Percentiles rank a stretch among this genome's conserved stretches.
Evolutionary conservation across 257 asterid species (phyloP).

Genomic region (Leptodermis oblonga): DNA sequence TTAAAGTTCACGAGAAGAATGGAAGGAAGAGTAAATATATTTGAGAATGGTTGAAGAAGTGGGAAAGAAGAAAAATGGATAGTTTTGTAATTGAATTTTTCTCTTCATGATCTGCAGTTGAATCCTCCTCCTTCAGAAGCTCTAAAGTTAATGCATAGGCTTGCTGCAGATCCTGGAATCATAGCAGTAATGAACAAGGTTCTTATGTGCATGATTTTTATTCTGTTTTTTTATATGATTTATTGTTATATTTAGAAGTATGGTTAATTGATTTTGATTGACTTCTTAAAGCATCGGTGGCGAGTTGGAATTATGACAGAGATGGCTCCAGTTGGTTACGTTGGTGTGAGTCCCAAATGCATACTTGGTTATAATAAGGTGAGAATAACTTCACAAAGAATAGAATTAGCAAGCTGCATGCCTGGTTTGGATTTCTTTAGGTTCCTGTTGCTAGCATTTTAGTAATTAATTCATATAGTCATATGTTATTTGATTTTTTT

Average conservation of each 20-base stretch:
- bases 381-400: conserved; percentile 11
- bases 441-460: neutral
- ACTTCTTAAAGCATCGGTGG: conserved; percentile 77
- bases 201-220: conserved; percentile 11
- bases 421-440: neutral
- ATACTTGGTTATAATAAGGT: conserved; percentile 94
- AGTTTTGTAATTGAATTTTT: conserved; percentile 9
- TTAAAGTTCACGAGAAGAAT: neutral
- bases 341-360: conserved; percentile 85
- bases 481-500: neutral
- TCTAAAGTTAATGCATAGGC: conserved; percentile 75
- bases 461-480: neutral
- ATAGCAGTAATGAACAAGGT: conserved; percentile 96
- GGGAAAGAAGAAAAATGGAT: neutral
- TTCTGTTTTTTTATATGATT: neutral
- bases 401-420: neutral
- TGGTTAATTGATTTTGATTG: conserved; percentile 10
- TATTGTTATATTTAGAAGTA: neutral
- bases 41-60: neutral
- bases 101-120: conserved; percentile 46
- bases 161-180: conserved; percentile 96
- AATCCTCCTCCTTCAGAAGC: conserved; percentile 83
- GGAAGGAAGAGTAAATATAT: neutral
- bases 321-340: conserved; percentile 97
- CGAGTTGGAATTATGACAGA: conserved; percentile 86